Conservation (phyloP, 2,329 filamentous ascomycete species). For the Zarea fungicola region DNA sequence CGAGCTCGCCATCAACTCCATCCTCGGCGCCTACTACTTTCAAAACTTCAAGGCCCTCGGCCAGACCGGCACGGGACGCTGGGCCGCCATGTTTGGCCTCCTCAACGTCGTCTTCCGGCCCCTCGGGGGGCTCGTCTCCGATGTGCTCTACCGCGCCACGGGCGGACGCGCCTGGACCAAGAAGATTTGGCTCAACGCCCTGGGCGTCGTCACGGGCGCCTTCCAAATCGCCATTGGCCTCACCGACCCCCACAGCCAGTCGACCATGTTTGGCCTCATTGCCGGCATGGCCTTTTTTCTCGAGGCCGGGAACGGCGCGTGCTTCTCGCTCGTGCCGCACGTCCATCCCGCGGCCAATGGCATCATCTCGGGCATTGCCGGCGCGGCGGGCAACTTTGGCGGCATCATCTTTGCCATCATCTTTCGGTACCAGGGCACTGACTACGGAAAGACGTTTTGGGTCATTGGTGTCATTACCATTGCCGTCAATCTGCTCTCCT, state of each 20-base stretch:
- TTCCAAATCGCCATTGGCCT: conserved; percentile 57
- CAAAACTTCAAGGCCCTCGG: conserved; percentile 52
- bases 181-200: conserved; percentile 27
- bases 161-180: conserved; percentile 20
- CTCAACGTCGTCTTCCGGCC: conserved; percentile 65
- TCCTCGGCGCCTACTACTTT: conserved; percentile 54
- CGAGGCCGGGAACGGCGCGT: conserved; percentile 80
- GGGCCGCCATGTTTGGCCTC: conserved; percentile 70
- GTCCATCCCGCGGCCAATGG: conserved; percentile 81
- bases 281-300: conserved; percentile 76
- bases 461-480: conserved; percentile 11
- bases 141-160: conserved; percentile 41
- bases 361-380: conserved; percentile 68
- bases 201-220: conserved; percentile 57
- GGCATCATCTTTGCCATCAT: conserved; percentile 68
- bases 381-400: conserved; percentile 76
- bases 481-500: conserved; percentile 4
- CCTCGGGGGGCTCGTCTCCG: conserved; percentile 54
- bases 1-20: conserved; percentile 58
- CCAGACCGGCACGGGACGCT: conserved; percentile 53
- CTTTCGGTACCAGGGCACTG: conserved; percentile 6
- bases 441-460: conserved; percentile 10
- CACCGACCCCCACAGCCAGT: conserved; percentile 42
- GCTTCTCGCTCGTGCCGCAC: conserved; percentile 82
- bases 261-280: conserved; percentile 72